Evolutionary conservation across 306 rosid genomes (phyloP).

Genomic region (Cicer arietinum): DNA sequence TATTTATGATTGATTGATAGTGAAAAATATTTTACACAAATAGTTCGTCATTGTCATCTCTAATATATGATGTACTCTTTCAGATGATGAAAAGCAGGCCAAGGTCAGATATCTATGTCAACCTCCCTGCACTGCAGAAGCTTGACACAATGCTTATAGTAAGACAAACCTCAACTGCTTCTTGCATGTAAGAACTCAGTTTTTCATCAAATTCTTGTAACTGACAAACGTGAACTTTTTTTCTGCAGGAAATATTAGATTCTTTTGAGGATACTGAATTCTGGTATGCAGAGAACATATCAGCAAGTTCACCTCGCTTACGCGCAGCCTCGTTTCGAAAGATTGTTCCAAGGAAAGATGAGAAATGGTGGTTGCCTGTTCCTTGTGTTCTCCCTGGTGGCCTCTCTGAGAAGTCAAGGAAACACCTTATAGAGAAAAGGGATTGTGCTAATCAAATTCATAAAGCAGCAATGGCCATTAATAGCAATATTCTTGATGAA

Average conservation of each 20-base stretch:
- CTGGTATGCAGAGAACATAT: constrained; percentile 89
- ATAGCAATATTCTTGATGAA: constrained; percentile 77
- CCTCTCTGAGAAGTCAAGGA: constrained; percentile 78
- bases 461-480: constrained; percentile 97
- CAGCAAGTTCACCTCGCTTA: constrained; percentile 58
- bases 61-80: constrained; percentile 33
- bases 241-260: constrained; percentile 77
- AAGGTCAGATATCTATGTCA: constrained; percentile 81
- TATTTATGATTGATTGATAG: too few relatives aligned
- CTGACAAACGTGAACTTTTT: constrained; percentile 8
- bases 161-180: constrained; percentile 43
- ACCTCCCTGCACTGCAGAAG: constrained; percentile 93
- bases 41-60: neutral
- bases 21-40: too few relatives aligned
- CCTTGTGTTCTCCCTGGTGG: constrained; percentile 91
- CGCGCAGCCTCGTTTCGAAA: constrained; percentile 71
- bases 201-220: constrained; percentile 14
- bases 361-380: constrained; percentile 97
- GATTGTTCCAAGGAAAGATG: constrained; percentile 73
- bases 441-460: constrained; percentile 91
- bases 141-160: constrained; percentile 96
- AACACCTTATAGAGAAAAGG: constrained; percentile 73
- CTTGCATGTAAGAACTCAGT: neutral
- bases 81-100: constrained; percentile 89
- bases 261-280: constrained; percentile 78